Percentiles rank a stretch among this genome's conserved stretches.
These are phyloP conservation scores for Trichoderma cornu-damae DNA, from an alignment of 2,329 filamentous ascomycete genomes.

Conservation along the genomic window DNA sequence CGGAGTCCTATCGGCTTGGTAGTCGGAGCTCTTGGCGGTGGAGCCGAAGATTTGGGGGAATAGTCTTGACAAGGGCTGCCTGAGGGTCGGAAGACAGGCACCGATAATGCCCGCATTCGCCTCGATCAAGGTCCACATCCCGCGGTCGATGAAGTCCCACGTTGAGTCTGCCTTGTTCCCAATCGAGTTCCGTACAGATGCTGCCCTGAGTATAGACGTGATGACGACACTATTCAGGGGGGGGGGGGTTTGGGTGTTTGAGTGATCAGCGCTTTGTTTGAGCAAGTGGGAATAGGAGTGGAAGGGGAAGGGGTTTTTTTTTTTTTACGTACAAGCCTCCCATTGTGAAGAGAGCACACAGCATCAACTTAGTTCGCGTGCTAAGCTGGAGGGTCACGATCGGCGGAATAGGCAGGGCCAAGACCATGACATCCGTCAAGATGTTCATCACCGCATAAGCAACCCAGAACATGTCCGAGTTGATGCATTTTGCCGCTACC, in stretches of 20 bases:
- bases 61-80: conserved; percentile 21
- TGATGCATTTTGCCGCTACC: conserved; percentile 38
- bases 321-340: conserved; percentile 34
- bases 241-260: too few species aligned
- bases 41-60: conserved; percentile 22
- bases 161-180: conserved; percentile 31
- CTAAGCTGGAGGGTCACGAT: conserved; percentile 33
- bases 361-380: conserved; percentile 30
- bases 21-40: conserved; percentile 19
- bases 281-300: background rate
- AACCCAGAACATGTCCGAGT: conserved; percentile 41
- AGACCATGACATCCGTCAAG: conserved; percentile 35
- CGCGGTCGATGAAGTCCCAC: conserved; percentile 25
- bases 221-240: conserved; percentile 27
- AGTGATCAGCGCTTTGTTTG: background rate
- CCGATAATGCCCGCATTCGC: conserved; percentile 36
- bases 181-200: conserved; percentile 32
- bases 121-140: conserved; percentile 36
- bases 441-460: conserved; percentile 39
- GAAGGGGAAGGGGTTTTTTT: background rate
- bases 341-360: conserved; percentile 36
- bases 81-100: conserved; percentile 32
- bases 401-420: conserved; percentile 34
- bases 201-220: conserved; percentile 35
- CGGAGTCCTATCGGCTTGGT: background rate